phyloP scores from a whole-genome alignment of 2,329 filamentous ascomycete genomes.

The Exophiala dermatitidis region DNA sequence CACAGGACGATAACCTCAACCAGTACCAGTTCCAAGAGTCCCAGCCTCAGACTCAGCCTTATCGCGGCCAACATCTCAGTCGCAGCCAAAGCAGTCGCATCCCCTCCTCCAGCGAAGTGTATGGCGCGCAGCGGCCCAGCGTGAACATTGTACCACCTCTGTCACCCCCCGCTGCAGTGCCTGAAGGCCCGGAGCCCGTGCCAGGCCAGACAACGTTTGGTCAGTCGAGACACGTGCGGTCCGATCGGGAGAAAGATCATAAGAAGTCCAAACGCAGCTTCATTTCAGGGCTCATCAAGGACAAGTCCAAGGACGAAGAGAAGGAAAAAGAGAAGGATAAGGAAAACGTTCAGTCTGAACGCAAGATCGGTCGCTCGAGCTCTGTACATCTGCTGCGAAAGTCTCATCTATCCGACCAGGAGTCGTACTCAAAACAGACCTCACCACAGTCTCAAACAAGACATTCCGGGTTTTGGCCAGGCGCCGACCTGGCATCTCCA shows the following conservation, averaged over 20 bases:
- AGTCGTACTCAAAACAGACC: constrained; percentile 19
- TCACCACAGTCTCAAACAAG: constrained; percentile 14
- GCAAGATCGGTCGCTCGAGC: constrained; percentile 22
- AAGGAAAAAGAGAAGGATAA: constrained; percentile 23
- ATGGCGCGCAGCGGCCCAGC: constrained; percentile 21
- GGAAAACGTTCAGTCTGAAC: constrained; percentile 10
- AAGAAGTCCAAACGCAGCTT: constrained; percentile 23
- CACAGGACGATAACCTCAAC: constrained; percentile 1
- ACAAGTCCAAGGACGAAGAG: constrained; percentile 24
- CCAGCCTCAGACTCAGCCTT: constrained; percentile 16
- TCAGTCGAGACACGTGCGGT: constrained; percentile 19
- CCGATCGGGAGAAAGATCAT: constrained; percentile 21
- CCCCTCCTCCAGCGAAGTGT: constrained; percentile 15
- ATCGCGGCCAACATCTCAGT: constrained; percentile 13
- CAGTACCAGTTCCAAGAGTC: constrained; percentile 13
- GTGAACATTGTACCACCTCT: constrained; percentile 21
- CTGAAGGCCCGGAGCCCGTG: constrained; percentile 15
- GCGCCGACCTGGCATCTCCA: neutral
- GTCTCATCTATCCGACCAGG: constrained; percentile 11
- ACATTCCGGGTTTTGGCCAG: constrained; percentile 17
- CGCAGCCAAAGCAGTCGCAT: constrained; percentile 20
- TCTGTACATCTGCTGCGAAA: constrained; percentile 26
- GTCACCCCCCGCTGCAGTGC: constrained; percentile 15
- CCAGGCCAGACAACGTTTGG: constrained; percentile 25
- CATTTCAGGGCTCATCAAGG: constrained; percentile 22